Evolutionary conservation across 2,329 filamentous ascomycete genomes (phyloP).

Genomic region (Pezicula rhizophila): DNA sequence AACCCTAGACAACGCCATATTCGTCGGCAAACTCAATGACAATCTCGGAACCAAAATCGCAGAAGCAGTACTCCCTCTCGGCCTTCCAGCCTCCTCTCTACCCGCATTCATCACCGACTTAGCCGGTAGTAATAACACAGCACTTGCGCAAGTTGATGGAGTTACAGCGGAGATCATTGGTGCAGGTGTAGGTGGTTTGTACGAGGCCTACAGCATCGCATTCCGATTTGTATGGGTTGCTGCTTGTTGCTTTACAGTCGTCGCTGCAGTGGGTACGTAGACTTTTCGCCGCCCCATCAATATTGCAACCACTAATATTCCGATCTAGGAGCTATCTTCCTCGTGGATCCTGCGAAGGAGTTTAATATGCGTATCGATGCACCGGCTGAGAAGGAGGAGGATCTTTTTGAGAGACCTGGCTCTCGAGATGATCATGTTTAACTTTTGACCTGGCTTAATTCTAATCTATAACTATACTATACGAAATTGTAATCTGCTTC

Average conservation of each 20-base stretch:
- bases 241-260: slow-evolving; percentile 24
- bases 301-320: neutral
- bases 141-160: slow-evolving; percentile 23
- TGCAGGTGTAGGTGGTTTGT: slow-evolving; percentile 21
- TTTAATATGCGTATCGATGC: slow-evolving; percentile 34
- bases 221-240: slow-evolving; percentile 32
- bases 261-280: slow-evolving; percentile 16
- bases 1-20: slow-evolving; percentile 24
- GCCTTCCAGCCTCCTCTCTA: slow-evolving; percentile 20
- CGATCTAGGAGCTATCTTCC: slow-evolving; percentile 16
- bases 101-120: slow-evolving; percentile 24
- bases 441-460: no score
- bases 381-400: slow-evolving; percentile 29
- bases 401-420: slow-evolving; percentile 19
- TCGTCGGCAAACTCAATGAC: slow-evolving; percentile 23
- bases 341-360: slow-evolving; percentile 29
- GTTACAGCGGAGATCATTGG: slow-evolving; percentile 26
- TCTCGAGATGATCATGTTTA: neutral
- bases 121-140: slow-evolving; percentile 19
- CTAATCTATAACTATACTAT: no score
- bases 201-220: slow-evolving; percentile 24
- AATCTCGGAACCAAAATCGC: slow-evolving; percentile 28
- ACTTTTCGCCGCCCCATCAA: neutral
- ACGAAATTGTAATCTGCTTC: no score
- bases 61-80: slow-evolving; percentile 24